These are phyloP conservation scores for Fusarium compactum DNA, from an alignment of 2,329 filamentous ascomycete genomes.

Conservation along the genomic window DNA sequence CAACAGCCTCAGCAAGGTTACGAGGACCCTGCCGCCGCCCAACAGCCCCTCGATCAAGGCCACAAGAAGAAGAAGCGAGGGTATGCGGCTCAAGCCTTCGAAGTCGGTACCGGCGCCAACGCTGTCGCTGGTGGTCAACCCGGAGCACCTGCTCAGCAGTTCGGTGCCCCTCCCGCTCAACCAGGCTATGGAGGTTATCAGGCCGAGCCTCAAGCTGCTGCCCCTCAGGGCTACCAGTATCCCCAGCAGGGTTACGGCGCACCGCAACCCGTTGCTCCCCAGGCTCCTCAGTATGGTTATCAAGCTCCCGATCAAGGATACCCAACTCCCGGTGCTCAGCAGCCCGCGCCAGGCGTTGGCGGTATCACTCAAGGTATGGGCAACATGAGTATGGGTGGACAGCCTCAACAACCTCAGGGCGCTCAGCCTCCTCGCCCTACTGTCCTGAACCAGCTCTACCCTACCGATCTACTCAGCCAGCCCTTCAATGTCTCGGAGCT, in stretches of 20 bases:
- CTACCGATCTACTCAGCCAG: slow-evolving; percentile 90
- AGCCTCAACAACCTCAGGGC: slow-evolving; percentile 55
- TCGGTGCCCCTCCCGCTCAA: slow-evolving; percentile 60
- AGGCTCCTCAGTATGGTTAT: slow-evolving; percentile 67
- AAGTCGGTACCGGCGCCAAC: slow-evolving; percentile 91
- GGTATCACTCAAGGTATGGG: slow-evolving; percentile 88
- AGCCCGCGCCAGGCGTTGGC: slow-evolving; percentile 59
- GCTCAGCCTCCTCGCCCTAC: slow-evolving; percentile 59
- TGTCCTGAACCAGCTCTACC: slow-evolving; percentile 87
- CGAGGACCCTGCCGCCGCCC: slow-evolving; percentile 49
- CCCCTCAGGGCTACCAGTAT: slow-evolving; percentile 57
- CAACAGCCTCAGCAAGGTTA: slow-evolving; percentile 58
- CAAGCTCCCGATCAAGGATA: slow-evolving; percentile 77
- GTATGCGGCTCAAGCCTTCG: slow-evolving; percentile 95
- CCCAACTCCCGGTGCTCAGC: slow-evolving; percentile 60
- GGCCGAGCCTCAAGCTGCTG: slow-evolving; percentile 58
- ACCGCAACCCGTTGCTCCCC: slow-evolving; percentile 55
- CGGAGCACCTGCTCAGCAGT: slow-evolving; percentile 56
- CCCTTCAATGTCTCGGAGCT: slow-evolving; percentile 95
- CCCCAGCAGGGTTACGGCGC: slow-evolving; percentile 60
- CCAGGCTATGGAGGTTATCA: slow-evolving; percentile 72
- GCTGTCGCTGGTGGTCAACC: slow-evolving; percentile 66
- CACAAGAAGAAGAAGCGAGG: slow-evolving; percentile 90
- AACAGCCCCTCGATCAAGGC: slow-evolving; percentile 51
- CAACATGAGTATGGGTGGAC: slow-evolving; percentile 80